A percentile compares a stretch with the other conserved stretches of the same genome.
Conservation (phyloP, 1,284 basidiomycete genomes). For the Cutaneotrichosporon cutaneum region DNA sequence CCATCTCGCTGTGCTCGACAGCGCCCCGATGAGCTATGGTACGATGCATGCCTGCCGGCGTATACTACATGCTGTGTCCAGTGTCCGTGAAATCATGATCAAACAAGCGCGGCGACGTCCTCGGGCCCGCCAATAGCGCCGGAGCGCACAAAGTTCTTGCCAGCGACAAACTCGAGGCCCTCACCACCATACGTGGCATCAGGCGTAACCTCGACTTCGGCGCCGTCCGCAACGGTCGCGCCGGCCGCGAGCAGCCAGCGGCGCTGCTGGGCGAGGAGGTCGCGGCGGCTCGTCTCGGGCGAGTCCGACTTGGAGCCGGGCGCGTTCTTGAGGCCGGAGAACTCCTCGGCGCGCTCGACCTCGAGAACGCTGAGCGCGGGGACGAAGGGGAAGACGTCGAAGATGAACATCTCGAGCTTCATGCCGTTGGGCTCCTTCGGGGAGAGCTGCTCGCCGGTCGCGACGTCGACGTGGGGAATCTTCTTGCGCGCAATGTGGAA, state of each 20-base stretch:
- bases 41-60: constrained; percentile 8
- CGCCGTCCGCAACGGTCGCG: constrained; percentile 59
- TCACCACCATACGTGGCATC: constrained; percentile 87
- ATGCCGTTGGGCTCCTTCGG: constrained; percentile 93
- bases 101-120: constrained; percentile 19
- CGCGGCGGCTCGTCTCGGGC: constrained; percentile 82
- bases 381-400: constrained; percentile 97
- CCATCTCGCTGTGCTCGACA: too few relatives aligned
- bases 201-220: constrained; percentile 90
- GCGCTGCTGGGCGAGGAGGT: constrained; percentile 85
- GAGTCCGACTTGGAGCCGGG: constrained; percentile 92
- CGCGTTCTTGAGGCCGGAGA: constrained; percentile 96
- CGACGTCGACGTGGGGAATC: constrained; percentile 77
- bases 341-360: constrained; percentile 84
- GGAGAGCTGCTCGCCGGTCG: constrained; percentile 66
- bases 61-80: constrained; percentile 7
- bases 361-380: constrained; percentile 82
- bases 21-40: constrained; percentile 2
- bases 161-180: constrained; percentile 75
- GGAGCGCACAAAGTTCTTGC: constrained; percentile 67
- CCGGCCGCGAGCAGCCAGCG: constrained; percentile 80
- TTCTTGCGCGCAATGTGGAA: constrained; percentile 99
- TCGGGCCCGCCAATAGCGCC: constrained; percentile 43
- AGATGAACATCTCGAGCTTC: constrained; percentile 99
- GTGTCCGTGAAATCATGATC: constrained; percentile 7